These are phyloP conservation scores for Globisporangium sylvaticum DNA, from an alignment of 352 stramenopile genomes.

Conservation along the genomic window DNA sequence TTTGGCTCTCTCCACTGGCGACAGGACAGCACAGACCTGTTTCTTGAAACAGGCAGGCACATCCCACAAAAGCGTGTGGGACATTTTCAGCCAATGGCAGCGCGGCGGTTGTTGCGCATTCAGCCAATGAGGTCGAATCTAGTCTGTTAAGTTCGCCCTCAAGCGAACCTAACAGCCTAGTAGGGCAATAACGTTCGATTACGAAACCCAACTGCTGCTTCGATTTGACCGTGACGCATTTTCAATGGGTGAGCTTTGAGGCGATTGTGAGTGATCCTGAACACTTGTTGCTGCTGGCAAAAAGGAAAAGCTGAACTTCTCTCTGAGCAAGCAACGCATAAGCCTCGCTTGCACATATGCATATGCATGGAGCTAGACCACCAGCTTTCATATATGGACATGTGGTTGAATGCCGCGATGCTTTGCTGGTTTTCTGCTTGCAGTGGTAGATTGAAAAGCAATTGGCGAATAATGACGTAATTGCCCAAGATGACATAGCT, in stretches of 20 bases:
- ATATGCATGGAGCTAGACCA: background rate
- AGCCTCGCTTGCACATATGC: background rate
- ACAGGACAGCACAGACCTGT: background rate
- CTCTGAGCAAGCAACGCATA: background rate
- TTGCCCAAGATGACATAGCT: background rate
- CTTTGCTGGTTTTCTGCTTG: background rate
- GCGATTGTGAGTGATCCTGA: background rate
- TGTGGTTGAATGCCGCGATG: background rate
- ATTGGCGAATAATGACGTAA: background rate
- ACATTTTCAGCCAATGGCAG: constrained; percentile 11
- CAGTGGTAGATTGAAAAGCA: background rate
- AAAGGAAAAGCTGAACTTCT: background rate
- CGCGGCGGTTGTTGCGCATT: background rate
- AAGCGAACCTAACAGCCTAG: background rate
- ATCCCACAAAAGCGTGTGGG: background rate
- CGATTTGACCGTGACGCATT: background rate
- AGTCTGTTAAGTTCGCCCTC: background rate
- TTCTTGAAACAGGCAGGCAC: background rate
- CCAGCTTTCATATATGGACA: background rate
- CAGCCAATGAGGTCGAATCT: constrained; percentile 3
- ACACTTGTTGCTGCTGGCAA: background rate
- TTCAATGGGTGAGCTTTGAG: background rate
- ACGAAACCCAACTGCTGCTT: constrained; percentile 8
- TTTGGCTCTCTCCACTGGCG: constrained; percentile 2
- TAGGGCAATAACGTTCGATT: background rate